Percentiles rank a stretch among this genome's conserved stretches.
These are phyloP conservation scores for Imleria badia DNA, from an alignment of 768 basidiomycete genomes.

Conservation along the genomic window DNA sequence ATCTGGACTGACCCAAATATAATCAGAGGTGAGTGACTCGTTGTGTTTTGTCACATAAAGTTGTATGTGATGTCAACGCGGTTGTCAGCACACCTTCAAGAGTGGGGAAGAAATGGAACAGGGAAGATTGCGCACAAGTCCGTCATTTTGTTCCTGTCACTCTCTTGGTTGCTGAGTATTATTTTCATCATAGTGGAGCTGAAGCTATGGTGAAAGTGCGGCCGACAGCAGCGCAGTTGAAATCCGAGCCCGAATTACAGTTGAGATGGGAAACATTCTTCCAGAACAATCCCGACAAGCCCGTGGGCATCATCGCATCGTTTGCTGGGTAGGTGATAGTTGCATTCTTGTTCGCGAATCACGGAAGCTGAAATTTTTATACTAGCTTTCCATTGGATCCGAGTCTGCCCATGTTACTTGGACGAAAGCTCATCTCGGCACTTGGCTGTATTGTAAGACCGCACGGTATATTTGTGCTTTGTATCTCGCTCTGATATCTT, in stretches of 20 bases:
- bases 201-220: conserved; percentile 46
- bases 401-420: conserved; percentile 5
- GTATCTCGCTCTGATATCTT: not conserved
- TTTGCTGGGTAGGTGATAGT: conserved; percentile 36
- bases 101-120: conserved; percentile 40
- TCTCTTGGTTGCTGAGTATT: too few species aligned
- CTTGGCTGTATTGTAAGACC: not conserved
- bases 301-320: conserved; percentile 44
- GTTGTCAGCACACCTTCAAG: conserved; percentile 24
- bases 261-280: conserved; percentile 54
- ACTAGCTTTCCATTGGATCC: conserved; percentile 27
- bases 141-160: too few species aligned
- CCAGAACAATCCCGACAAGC: conserved; percentile 52
- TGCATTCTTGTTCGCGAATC: not conserved
- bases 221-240: conserved; percentile 49
- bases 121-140: conserved; percentile 42
- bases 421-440: conserved; percentile 28
- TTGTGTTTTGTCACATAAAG: conserved; percentile 4
- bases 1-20: conserved; percentile 40
- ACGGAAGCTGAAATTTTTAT: not conserved
- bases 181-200: too few species aligned
- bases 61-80: not conserved
- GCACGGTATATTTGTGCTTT: not conserved
- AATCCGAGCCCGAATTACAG: conserved; percentile 44
- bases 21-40: conserved; percentile 36